Evolutionary conservation across 2,329 filamentous ascomycete species (phyloP).

Genomic region (Pseudogymnoascus sp.): DNA sequence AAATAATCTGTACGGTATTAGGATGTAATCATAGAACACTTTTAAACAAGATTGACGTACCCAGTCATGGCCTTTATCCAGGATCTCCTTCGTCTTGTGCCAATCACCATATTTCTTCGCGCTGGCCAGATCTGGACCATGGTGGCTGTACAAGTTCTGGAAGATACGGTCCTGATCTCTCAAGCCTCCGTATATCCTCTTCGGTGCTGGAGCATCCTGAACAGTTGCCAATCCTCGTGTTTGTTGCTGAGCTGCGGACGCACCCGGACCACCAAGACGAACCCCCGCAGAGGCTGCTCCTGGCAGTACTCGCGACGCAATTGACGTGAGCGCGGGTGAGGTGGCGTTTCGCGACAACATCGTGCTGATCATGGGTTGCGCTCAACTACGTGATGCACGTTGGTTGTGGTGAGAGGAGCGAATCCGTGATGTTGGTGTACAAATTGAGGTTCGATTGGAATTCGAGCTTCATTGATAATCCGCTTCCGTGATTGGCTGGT

Average conservation of each 20-base stretch:
- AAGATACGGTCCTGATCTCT: slow-evolving; percentile 98
- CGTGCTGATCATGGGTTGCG: slow-evolving; percentile 23
- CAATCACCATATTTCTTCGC: slow-evolving; percentile 98
- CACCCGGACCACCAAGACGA: slow-evolving; percentile 16
- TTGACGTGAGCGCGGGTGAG: slow-evolving; percentile 23
- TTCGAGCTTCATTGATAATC: slow-evolving; percentile 10
- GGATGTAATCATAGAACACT: background rate
- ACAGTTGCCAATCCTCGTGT: slow-evolving; percentile 72
- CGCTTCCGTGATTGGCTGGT: slow-evolving; percentile 8
- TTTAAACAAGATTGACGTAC: slow-evolving; percentile 31
- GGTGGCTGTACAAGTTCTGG: slow-evolving; percentile 94
- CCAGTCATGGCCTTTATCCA: slow-evolving; percentile 96
- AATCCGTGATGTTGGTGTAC: slow-evolving; percentile 7
- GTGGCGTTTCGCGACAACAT: slow-evolving; percentile 31
- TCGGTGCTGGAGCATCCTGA: slow-evolving; percentile 60
- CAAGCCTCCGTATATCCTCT: slow-evolving; percentile 73
- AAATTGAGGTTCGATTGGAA: slow-evolving; percentile 9
- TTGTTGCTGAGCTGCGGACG: slow-evolving; percentile 42
- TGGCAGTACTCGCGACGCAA: slow-evolving; percentile 25
- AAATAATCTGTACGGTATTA: slow-evolving; percentile 62
- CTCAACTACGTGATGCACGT: slow-evolving; percentile 23
- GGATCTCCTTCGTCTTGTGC: slow-evolving; percentile 98
- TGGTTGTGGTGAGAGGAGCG: slow-evolving; percentile 1
- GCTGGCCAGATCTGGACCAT: slow-evolving; percentile 82
- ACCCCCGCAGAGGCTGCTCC: slow-evolving; percentile 21